phyloP scores from a whole-genome alignment of 805 yeast species.

The Tetrapisispora taiwanensis region DNA sequence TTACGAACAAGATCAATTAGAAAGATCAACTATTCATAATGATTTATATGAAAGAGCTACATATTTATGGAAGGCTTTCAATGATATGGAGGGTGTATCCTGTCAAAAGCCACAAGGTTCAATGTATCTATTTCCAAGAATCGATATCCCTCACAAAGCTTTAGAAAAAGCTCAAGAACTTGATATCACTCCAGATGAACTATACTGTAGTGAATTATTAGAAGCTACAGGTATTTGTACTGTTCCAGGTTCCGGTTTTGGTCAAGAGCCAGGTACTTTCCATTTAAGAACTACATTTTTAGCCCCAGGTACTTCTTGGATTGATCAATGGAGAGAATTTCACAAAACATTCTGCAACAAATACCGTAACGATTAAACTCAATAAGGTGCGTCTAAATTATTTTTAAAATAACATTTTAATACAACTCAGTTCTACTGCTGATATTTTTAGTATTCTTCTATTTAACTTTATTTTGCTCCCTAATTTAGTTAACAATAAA shows the following conservation, averaged over 20 bases:
- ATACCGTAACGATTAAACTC: constrained; percentile 31
- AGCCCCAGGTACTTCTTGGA: constrained; percentile 92
- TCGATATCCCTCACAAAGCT: constrained; percentile 56
- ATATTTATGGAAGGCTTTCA: constrained; percentile 59
- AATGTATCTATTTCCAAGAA: constrained; percentile 87
- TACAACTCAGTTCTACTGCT: not conserved
- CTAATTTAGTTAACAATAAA: too few species aligned
- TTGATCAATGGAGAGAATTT: constrained; percentile 65
- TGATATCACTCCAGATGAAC: constrained; percentile 67
- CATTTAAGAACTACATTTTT: constrained; percentile 94
- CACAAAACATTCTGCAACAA: constrained; percentile 60
- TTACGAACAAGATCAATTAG: constrained; percentile 53
- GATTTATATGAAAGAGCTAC: constrained; percentile 56
- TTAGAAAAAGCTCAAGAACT: constrained; percentile 46
- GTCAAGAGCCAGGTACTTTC: constrained; percentile 80
- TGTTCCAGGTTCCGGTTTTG: constrained; percentile 96
- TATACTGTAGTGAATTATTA: constrained; percentile 75
- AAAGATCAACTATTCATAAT: constrained; percentile 50
- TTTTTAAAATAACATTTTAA: not conserved
- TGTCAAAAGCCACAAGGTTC: constrained; percentile 95
- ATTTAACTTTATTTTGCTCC: too few species aligned
- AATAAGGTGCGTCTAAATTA: not conserved
- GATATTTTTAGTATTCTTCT: too few species aligned
- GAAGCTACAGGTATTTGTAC: constrained; percentile 92
- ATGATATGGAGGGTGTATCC: constrained; percentile 64